Conservation (phyloP, 768 basidiomycete genomes). For the Rhizopogon vesiculosus region DNA sequence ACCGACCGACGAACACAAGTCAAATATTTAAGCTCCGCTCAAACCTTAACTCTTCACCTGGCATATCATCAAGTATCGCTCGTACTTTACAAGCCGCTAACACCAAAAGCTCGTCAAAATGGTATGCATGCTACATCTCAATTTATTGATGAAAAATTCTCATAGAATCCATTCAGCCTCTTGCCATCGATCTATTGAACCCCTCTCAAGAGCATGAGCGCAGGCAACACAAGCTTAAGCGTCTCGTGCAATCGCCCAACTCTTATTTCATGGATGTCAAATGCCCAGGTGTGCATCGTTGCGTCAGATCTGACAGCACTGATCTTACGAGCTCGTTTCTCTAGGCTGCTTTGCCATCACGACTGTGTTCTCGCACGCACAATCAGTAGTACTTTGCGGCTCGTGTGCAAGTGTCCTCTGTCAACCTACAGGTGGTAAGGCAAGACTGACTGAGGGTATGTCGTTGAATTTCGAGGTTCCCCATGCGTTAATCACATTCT, state of each 20-base stretch:
- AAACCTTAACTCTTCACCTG: not conserved
- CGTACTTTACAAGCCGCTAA: not conserved
- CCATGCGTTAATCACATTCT: constrained; percentile 8
- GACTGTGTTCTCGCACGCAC: constrained; percentile 98
- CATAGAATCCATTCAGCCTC: constrained; percentile 54
- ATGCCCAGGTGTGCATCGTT: constrained; percentile 75
- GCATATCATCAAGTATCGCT: not conserved
- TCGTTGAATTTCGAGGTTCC: not conserved
- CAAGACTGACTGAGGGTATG: constrained; percentile 95
- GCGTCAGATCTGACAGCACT: too few relatives aligned
- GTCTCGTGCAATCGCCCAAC: constrained; percentile 96
- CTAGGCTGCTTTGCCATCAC: constrained; percentile 91
- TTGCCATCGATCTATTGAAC: constrained; percentile 97
- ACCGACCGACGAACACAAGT: too few relatives aligned
- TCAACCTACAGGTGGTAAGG: constrained; percentile 98
- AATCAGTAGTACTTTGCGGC: constrained; percentile 92
- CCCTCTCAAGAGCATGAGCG: constrained; percentile 83
- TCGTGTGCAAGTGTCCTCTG: constrained; percentile 93
- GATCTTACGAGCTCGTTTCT: not conserved
- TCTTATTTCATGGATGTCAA: constrained; percentile 99
- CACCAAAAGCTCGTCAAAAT: not conserved
- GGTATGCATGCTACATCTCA: not conserved
- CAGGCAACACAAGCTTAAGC: constrained; percentile 97
- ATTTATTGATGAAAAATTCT: not conserved
- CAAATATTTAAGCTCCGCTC: not conserved